These are phyloP conservation scores for Fusarium sp. DNA, from an alignment of 2,329 filamentous ascomycete genomes.

Conservation along the genomic window DNA sequence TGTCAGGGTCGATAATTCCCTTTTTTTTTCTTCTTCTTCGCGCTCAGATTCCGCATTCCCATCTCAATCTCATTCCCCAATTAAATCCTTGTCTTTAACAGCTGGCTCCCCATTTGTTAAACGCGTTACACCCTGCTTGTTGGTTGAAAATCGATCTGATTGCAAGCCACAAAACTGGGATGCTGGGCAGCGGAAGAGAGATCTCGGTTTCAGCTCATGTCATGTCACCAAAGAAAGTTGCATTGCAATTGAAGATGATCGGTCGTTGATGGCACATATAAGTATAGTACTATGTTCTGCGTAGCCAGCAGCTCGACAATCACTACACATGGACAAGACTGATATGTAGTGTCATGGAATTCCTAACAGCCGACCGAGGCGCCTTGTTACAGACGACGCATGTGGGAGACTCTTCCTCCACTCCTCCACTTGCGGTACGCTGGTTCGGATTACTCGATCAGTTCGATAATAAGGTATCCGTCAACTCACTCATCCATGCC, in stretches of 20 bases:
- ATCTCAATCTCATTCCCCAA: neutral
- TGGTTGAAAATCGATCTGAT: constrained; percentile 7
- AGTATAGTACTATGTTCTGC: neutral
- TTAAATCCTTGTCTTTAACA: constrained; percentile 1
- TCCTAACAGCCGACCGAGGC: constrained; percentile 7
- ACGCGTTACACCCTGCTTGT: constrained; percentile 8
- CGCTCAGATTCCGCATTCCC: constrained; percentile 9
- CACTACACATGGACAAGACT: neutral
- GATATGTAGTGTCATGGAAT: neutral
- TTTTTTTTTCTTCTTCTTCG: neutral
- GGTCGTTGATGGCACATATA: neutral
- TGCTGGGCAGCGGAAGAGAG: neutral
- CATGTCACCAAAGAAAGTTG: neutral
- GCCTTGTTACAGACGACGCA: constrained; percentile 1
- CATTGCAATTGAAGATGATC: neutral
- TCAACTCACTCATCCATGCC: neutral
- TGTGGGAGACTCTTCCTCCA: constrained; percentile 8
- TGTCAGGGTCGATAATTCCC: neutral
- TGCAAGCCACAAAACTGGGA: constrained; percentile 16
- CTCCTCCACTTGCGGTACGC: constrained; percentile 7
- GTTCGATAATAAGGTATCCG: neutral
- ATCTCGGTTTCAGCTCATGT: constrained; percentile 7
- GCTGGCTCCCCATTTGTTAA: neutral
- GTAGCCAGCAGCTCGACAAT: neutral
- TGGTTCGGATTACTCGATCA: constrained; percentile 13